A percentile compares a stretch with the other conserved stretches of the same genome.
Conservation (phyloP, 768 basidiomycete genomes). For the Mycena kentingensis region DNA sequence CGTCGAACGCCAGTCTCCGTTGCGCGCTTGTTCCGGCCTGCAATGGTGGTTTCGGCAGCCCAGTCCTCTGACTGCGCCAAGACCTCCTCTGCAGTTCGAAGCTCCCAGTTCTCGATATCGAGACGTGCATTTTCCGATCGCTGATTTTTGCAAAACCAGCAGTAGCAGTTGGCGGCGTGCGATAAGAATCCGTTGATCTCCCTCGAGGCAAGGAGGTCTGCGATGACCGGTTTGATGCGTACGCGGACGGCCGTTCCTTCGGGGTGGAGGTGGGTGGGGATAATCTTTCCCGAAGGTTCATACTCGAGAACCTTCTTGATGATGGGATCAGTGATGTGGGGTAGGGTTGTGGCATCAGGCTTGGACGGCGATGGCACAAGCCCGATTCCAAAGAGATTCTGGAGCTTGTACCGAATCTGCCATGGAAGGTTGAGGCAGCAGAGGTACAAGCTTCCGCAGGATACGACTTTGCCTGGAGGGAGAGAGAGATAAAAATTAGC, state of each 20-base stretch:
- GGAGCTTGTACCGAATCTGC: conserved; percentile 21
- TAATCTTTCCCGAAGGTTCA: conserved; percentile 5
- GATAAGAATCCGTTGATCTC: conserved; percentile 21
- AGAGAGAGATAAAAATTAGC: not conserved
- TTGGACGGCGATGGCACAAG: conserved; percentile 31
- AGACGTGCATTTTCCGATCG: conserved; percentile 10
- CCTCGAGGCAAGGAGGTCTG: conserved; percentile 15
- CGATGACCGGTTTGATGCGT: conserved; percentile 19
- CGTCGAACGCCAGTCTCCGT: conserved; percentile 18
- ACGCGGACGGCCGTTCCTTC: conserved; percentile 13
- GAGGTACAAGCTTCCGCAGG: conserved; percentile 19
- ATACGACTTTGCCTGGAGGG: conserved; percentile 20
- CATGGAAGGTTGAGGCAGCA: conserved; percentile 32
- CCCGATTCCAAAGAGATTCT: conserved; percentile 31
- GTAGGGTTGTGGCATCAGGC: conserved; percentile 18
- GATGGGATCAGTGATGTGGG: conserved; percentile 7
- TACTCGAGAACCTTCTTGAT: conserved; percentile 2
- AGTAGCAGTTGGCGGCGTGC: conserved; percentile 16
- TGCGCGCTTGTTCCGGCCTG: not conserved
- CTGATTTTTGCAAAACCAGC: conserved; percentile 19
- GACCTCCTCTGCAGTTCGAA: conserved; percentile 14
- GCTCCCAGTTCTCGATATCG: conserved; percentile 15
- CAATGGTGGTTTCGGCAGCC: conserved; percentile 13
- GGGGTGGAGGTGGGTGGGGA: conserved; percentile 13
- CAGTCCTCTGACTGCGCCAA: conserved; percentile 12